Evolutionary conservation across 306 rosid species (phyloP).

Genomic region (Malus domestica): DNA sequence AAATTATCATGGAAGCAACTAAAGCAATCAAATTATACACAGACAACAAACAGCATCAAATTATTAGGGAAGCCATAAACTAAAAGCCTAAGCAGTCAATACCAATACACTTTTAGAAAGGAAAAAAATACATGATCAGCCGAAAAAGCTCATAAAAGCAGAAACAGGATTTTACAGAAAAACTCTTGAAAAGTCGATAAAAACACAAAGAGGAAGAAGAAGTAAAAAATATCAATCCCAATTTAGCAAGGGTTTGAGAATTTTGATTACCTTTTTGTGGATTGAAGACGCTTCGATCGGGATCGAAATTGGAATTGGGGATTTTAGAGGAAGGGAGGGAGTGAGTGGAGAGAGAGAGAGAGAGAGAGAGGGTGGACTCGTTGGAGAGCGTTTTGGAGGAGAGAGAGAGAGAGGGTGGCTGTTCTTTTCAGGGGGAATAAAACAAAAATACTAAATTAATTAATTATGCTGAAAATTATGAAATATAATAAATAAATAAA

Average conservation of each 20-base stretch:
- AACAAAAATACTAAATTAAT: neutral
- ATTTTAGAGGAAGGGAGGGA: neutral
- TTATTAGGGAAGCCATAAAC: neutral
- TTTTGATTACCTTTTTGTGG: slow-evolving; percentile 2
- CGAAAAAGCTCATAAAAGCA: neutral
- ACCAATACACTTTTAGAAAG: neutral
- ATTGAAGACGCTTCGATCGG: slow-evolving; percentile 6
- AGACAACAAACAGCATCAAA: neutral
- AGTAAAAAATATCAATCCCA: neutral
- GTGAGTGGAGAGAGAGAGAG: slow-evolving; percentile 1
- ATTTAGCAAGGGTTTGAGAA: neutral
- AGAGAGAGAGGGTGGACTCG: slow-evolving; percentile 18
- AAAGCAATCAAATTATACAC: neutral
- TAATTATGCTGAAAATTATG: neutral
- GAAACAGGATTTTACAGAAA: neutral
- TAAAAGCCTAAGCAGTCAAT: neutral
- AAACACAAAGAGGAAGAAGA: neutral
- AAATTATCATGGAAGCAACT: neutral
- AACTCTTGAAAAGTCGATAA: neutral
- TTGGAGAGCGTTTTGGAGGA: neutral
- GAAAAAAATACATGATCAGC: neutral
- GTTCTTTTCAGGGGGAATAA: neutral
- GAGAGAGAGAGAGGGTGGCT: neutral
- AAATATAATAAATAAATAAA: neutral
- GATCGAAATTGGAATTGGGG: neutral